Conservation (phyloP, 2,329 filamentous ascomycete genomes). For the Colletotrichum liaoningense region DNA sequence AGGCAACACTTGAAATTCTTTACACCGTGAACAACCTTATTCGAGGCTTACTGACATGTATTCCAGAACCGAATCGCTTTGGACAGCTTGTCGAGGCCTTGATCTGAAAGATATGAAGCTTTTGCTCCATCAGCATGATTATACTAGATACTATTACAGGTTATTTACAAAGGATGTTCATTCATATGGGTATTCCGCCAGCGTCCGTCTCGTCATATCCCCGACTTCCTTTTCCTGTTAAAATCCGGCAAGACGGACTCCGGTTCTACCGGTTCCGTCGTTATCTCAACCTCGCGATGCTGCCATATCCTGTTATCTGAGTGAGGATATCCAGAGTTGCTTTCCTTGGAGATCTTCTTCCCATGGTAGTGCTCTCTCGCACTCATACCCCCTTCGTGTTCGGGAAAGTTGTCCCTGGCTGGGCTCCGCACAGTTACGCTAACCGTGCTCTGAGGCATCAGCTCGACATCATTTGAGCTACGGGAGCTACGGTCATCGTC, state of each 20-base stretch:
- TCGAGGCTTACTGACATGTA: background rate
- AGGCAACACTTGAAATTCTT: background rate
- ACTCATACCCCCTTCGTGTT: background rate
- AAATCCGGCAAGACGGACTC: conserved; percentile 15
- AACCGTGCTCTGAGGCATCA: conserved; percentile 4
- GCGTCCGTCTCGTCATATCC: background rate
- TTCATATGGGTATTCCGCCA: background rate
- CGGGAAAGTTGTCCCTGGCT: background rate
- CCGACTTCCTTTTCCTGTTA: conserved; percentile 22
- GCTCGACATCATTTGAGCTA: conserved; percentile 28
- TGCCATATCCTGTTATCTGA: conserved; percentile 31
- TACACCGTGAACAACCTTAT: background rate
- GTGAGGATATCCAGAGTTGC: background rate
- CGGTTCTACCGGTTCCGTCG: conserved; percentile 32
- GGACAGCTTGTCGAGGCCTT: background rate
- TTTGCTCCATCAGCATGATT: background rate
- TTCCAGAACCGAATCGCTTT: background rate
- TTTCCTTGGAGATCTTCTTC: background rate
- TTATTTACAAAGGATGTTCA: background rate
- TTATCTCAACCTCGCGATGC: conserved; percentile 30
- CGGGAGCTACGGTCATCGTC: conserved; percentile 34
- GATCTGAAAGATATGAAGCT: background rate
- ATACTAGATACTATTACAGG: background rate
- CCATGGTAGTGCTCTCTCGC: conserved; percentile 27
- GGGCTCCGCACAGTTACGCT: conserved; percentile 28